These are phyloP conservation scores for Scortechinia acanthostroma DNA, from an alignment of 2,329 filamentous ascomycete genomes.

Conservation along the genomic window DNA sequence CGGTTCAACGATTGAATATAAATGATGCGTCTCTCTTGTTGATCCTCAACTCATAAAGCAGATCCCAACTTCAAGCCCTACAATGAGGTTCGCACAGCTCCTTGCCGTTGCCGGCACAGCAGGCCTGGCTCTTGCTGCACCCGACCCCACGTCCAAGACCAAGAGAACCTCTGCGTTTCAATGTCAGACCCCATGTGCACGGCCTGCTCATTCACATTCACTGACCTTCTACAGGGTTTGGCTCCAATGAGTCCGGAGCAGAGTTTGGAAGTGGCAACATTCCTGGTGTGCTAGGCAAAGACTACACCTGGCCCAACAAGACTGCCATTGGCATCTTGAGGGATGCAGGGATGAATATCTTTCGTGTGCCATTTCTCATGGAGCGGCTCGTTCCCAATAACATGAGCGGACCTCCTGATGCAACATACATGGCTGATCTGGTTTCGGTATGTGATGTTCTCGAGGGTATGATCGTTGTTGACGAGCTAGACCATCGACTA, in stretches of 20 bases:
- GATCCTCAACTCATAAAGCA: no score
- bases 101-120: no score
- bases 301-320: slow-evolving; percentile 56
- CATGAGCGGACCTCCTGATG: slow-evolving; percentile 30
- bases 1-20: no score
- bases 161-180: not conserved
- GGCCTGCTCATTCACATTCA: not conserved
- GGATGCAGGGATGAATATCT: slow-evolving; percentile 44
- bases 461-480: no score
- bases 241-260: slow-evolving; percentile 40
- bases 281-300: slow-evolving; percentile 47
- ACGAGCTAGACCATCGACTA: slow-evolving; percentile 18
- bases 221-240: slow-evolving; percentile 17
- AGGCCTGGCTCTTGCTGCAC: no score
- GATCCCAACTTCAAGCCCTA: no score
- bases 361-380: slow-evolving; percentile 47
- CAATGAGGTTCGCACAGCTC: no score
- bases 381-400: slow-evolving; percentile 38
- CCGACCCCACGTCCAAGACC: no score
- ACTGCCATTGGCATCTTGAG: slow-evolving; percentile 39
- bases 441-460: no score
- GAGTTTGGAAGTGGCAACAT: slow-evolving; percentile 56
- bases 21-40: no score
- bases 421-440: slow-evolving; percentile 31
- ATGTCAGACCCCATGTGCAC: not conserved